phyloP scores from a whole-genome alignment of 2,329 filamentous ascomycete species.

The Ophiostoma ips region DNA sequence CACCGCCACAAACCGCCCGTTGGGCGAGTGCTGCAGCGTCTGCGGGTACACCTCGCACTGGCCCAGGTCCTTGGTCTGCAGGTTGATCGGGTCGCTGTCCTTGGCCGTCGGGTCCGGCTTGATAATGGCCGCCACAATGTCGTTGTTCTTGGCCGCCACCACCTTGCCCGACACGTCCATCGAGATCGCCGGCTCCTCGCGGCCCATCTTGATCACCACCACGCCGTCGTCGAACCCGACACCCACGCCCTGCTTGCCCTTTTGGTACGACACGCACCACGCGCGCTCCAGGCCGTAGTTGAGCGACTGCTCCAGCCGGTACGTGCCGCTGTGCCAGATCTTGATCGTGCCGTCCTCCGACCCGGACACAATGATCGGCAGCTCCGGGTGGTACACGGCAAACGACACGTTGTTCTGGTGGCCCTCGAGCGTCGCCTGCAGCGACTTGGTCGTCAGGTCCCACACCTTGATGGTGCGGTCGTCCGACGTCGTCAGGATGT shows the following conservation, averaged over 20 bases:
- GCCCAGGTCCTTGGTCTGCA: conserved; percentile 88
- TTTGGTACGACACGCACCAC: conserved; percentile 95
- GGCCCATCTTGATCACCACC: conserved; percentile 92
- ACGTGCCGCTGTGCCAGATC: conserved; percentile 98
- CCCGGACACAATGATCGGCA: conserved; percentile 93
- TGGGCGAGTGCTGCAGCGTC: conserved; percentile 88
- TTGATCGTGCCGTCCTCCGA: conserved; percentile 96
- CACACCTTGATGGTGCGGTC: conserved; percentile 95
- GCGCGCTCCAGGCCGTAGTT: conserved; percentile 93
- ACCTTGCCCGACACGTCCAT: conserved; percentile 96
- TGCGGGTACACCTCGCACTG: conserved; percentile 96
- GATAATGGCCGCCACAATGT: conserved; percentile 89
- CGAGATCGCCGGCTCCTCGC: conserved; percentile 91
- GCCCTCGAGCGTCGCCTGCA: conserved; percentile 91
- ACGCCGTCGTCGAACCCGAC: conserved; percentile 97
- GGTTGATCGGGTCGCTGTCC: conserved; percentile 72
- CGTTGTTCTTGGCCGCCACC: conserved; percentile 90
- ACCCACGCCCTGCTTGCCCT: conserved; percentile 84
- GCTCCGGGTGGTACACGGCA: conserved; percentile 91
- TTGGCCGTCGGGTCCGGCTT: conserved; percentile 78
- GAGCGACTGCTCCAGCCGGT: conserved; percentile 85
- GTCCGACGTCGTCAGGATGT: conserved; percentile 91
- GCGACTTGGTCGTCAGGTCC: conserved; percentile 97
- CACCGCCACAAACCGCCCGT: conserved; percentile 69
- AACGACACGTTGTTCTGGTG: conserved; percentile 98